These are phyloP conservation scores for Asterella californica DNA, from an alignment of 225 moss, liverwort and hornwort species.

Conservation along the genomic window DNA sequence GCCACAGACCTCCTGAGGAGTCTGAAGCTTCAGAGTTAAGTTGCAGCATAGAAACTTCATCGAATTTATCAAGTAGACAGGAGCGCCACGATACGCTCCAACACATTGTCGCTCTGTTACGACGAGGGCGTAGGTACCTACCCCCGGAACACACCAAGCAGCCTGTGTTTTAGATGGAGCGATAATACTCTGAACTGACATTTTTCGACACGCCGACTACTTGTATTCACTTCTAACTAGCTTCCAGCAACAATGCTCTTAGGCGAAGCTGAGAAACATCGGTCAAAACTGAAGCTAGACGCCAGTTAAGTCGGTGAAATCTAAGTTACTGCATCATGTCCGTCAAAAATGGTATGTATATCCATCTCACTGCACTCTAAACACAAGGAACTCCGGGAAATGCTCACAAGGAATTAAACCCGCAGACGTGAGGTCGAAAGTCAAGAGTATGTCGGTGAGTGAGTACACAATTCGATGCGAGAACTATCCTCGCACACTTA, in stretches of 20 bases:
- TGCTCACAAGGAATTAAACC: not conserved
- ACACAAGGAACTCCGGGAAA: not conserved
- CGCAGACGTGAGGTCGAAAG: not conserved
- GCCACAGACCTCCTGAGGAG: slow-evolving; percentile 64
- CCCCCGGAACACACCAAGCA: not conserved
- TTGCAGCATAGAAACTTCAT: slow-evolving; percentile 81
- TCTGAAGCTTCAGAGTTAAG: slow-evolving; percentile 52
- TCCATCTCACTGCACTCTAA: not conserved
- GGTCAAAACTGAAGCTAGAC: not conserved
- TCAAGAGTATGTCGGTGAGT: too few relatives aligned
- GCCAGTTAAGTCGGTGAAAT: not conserved
- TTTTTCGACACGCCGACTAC: not conserved
- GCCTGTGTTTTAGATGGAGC: not conserved
- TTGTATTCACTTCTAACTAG: not conserved
- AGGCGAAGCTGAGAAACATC: not conserved
- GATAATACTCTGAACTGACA: not conserved
- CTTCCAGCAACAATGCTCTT: not conserved
- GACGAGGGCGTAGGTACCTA: slow-evolving; percentile 87
- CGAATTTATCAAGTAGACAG: slow-evolving; percentile 67
- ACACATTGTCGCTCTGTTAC: slow-evolving; percentile 66
- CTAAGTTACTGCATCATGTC: not conserved
- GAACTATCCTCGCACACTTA: too few relatives aligned
- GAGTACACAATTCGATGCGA: too few relatives aligned
- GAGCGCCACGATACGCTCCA: slow-evolving; percentile 61
- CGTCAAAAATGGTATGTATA: not conserved